Evolutionary conservation across 441 rosid species (phyloP).

Genomic region (Iberis amara): DNA sequence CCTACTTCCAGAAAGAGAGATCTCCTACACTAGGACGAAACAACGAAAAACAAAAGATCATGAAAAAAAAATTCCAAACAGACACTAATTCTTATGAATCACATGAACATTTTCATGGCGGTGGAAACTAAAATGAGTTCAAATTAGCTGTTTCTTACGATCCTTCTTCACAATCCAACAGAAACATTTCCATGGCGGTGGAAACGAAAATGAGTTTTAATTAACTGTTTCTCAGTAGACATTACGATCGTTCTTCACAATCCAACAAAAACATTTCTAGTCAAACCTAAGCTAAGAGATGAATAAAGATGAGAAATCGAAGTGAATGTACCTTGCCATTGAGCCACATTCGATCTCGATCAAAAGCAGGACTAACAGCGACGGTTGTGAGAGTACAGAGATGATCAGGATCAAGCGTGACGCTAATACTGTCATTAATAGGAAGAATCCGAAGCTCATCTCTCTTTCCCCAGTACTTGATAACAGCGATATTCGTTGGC

Average conservation of each 20-base stretch:
- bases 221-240: too few species aligned
- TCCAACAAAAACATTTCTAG: neutral
- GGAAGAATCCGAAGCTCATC: constrained; percentile 83
- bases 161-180: too few species aligned
- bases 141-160: too few species aligned
- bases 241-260: too few species aligned
- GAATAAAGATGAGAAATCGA: neutral
- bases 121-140: too few species aligned
- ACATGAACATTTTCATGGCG: too few species aligned
- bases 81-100: too few species aligned
- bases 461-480: constrained; percentile 94
- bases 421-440: constrained; percentile 82
- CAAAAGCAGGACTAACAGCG: constrained; percentile 74
- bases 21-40: constrained; percentile 62
- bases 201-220: too few species aligned
- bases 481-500: constrained; percentile 91
- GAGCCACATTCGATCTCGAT: constrained; percentile 94
- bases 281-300: neutral
- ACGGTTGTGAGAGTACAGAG: constrained; percentile 92
- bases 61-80: neutral
- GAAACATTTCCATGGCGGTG: too few species aligned
- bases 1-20: constrained; percentile 84
- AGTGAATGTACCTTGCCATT: constrained; percentile 63
- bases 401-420: constrained; percentile 89
- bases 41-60: neutral